A percentile compares a stretch with the other conserved stretches of the same genome.
These are phyloP conservation scores for Plantago ovata DNA, from an alignment of 257 asterid species.

Conservation along the genomic window DNA sequence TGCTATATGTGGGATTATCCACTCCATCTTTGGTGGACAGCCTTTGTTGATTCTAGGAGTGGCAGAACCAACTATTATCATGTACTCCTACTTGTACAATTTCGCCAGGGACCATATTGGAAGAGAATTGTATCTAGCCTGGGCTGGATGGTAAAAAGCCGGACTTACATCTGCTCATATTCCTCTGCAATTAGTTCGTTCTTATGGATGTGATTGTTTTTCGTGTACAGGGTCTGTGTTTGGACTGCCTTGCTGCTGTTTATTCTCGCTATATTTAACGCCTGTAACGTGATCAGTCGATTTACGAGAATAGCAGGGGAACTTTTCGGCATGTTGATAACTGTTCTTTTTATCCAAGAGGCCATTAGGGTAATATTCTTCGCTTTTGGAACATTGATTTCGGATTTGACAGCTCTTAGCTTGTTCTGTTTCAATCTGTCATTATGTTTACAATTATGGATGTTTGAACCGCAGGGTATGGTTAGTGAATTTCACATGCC, in stretches of 20 bases:
- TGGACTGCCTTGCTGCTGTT: conserved; percentile 80
- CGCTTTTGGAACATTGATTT: neutral
- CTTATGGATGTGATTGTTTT: neutral
- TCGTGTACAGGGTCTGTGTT: conserved; percentile 65
- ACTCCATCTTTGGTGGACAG: conserved; percentile 81
- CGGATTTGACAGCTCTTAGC: neutral
- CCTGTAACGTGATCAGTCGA: conserved; percentile 63
- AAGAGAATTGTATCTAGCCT: conserved; percentile 60
- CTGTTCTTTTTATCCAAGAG: conserved; percentile 81
- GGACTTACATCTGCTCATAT: neutral
- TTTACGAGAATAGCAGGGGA: conserved; percentile 94
- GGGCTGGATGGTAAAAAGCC: conserved; percentile 80
- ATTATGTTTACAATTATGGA: conserved; percentile 5
- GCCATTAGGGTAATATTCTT: conserved; percentile 66
- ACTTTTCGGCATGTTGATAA: conserved; percentile 87
- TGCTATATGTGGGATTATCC: conserved; percentile 80
- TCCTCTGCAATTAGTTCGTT: neutral
- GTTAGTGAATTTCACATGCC: conserved; percentile 73
- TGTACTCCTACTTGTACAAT: conserved; percentile 74
- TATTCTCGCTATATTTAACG: conserved; percentile 79
- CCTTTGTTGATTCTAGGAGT: conserved; percentile 91
- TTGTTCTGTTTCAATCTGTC: too few relatives aligned
- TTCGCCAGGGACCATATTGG: conserved; percentile 61
- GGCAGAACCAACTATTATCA: conserved; percentile 93
- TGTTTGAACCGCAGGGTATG: conserved; percentile 55